Evolutionary conservation across 495 filamentous ascomycete species (phyloP).

Genomic region (Aspergillus leporis): DNA sequence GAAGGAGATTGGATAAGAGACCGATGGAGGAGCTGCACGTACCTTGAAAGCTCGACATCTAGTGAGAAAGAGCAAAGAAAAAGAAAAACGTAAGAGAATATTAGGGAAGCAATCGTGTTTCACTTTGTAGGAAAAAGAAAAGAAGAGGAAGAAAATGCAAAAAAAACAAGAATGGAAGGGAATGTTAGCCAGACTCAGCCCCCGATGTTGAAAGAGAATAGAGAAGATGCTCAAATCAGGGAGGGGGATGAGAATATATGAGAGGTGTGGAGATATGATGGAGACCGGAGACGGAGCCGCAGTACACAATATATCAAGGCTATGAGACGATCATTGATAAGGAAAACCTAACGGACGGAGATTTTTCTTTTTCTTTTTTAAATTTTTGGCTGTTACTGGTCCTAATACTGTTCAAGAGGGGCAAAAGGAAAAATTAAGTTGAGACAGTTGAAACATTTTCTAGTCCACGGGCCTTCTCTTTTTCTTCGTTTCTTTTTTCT

Average conservation of each 20-base stretch:
- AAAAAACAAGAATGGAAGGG: slow-evolving; percentile 2
- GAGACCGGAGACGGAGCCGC: slow-evolving; percentile 10
- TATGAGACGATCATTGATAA: slow-evolving; percentile 6
- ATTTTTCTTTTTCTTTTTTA: background rate
- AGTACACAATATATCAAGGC: slow-evolving; percentile 11
- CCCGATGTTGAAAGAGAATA: slow-evolving; percentile 10
- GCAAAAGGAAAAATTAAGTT: slow-evolving; percentile 9
- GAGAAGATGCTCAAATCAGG: slow-evolving; percentile 18
- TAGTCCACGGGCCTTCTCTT: too few species aligned
- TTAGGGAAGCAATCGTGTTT: background rate
- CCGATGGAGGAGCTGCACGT: slow-evolving; percentile 2
- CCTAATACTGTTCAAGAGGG: slow-evolving; percentile 13
- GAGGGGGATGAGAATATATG: slow-evolving; percentile 13
- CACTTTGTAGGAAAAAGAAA: background rate
- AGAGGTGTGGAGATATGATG: slow-evolving; percentile 3
- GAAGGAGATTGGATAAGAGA: background rate
- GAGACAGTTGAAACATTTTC: background rate
- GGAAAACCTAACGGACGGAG: slow-evolving; percentile 1
- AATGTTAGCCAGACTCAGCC: background rate
- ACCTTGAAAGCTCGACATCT: slow-evolving; percentile 27
- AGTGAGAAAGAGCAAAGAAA: slow-evolving; percentile 9
- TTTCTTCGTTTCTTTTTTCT: background rate
- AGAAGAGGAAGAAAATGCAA: slow-evolving; percentile 11
- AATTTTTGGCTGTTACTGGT: background rate
- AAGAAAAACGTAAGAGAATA: slow-evolving; percentile 5